Evolutionary conservation across 306 rosid genomes (phyloP).

Genomic region (Quercus cerris): DNA sequence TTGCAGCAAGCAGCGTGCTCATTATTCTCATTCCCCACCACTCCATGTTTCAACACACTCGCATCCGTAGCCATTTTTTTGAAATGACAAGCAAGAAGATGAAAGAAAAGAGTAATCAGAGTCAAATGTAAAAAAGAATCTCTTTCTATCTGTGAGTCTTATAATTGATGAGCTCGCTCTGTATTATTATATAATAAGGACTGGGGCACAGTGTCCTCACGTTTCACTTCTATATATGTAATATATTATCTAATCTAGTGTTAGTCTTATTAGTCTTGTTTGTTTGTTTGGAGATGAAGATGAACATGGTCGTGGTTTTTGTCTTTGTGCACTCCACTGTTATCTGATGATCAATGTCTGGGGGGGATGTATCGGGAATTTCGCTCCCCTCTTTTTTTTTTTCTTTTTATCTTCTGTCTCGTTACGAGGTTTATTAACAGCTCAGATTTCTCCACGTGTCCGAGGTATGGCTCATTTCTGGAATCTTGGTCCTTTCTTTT

Average conservation of each 20-base stretch:
- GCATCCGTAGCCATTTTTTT: conserved; percentile 34
- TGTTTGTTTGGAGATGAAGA: too few species aligned
- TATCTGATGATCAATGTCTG: conserved; percentile 2
- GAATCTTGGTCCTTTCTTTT: too few species aligned
- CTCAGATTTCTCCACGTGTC: not conserved
- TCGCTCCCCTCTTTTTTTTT: not conserved
- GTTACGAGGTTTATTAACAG: not conserved
- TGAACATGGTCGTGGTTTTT: not conserved
- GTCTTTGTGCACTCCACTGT: not conserved
- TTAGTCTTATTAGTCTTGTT: too few species aligned
- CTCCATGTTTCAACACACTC: conserved; percentile 1
- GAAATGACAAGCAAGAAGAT: not conserved
- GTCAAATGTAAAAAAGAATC: too few species aligned
- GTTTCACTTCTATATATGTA: too few species aligned
- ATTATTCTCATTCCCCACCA: conserved; percentile 18
- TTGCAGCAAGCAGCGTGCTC: conserved; percentile 42
- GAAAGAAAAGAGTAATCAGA: not conserved
- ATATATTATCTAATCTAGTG: too few species aligned
- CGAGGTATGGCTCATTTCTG: not conserved
- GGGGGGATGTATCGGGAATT: conserved; percentile 24
- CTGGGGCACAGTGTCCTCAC: too few species aligned
- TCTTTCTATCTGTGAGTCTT: too few species aligned
- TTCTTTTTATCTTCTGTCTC: too few species aligned
- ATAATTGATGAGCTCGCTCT: too few species aligned
- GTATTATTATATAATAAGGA: too few species aligned